Evolutionary conservation across 2,329 filamentous ascomycete species (phyloP).

Genomic region (Fusarium heterosporum): DNA sequence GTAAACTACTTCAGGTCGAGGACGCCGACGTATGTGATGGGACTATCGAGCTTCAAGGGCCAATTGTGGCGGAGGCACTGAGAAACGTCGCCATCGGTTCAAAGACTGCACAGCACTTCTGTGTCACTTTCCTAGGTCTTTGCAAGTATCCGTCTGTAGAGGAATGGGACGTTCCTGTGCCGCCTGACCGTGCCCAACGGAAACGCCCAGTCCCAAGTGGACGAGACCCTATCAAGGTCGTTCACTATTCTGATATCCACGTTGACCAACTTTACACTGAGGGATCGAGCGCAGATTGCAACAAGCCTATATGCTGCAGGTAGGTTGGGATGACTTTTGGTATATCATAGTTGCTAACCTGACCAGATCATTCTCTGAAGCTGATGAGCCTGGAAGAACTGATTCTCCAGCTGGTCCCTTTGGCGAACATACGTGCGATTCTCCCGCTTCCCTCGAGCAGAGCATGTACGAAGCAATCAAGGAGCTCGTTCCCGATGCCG

Average conservation of each 20-base stretch:
- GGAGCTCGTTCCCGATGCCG: slow-evolving; percentile 58
- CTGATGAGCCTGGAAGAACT: slow-evolving; percentile 61
- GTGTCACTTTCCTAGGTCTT: slow-evolving; percentile 64
- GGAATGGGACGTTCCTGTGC: slow-evolving; percentile 58
- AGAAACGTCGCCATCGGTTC: slow-evolving; percentile 61
- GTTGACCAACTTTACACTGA: slow-evolving; percentile 66
- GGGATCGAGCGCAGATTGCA: slow-evolving; percentile 66
- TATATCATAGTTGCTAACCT: background rate
- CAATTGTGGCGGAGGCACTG: slow-evolving; percentile 63
- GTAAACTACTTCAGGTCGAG: slow-evolving; percentile 53
- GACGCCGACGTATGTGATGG: slow-evolving; percentile 68
- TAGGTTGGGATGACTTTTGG: slow-evolving; percentile 31
- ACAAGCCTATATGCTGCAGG: slow-evolving; percentile 70
- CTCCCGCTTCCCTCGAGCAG: slow-evolving; percentile 62
- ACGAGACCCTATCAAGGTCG: slow-evolving; percentile 62
- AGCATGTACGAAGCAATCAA: slow-evolving; percentile 67
- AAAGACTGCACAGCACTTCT: slow-evolving; percentile 63
- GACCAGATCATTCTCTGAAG: slow-evolving; percentile 57
- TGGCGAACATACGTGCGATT: slow-evolving; percentile 66
- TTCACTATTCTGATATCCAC: slow-evolving; percentile 71
- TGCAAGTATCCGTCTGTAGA: slow-evolving; percentile 62
- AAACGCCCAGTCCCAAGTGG: slow-evolving; percentile 57
- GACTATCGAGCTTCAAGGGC: slow-evolving; percentile 63
- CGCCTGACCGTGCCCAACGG: slow-evolving; percentile 54
- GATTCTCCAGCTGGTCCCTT: slow-evolving; percentile 62